Percentiles rank a stretch among this genome's conserved stretches.
Evolutionary conservation across 129 eudicot genomes (phyloP).

Genomic region (Centrapalus pauciflorus): DNA sequence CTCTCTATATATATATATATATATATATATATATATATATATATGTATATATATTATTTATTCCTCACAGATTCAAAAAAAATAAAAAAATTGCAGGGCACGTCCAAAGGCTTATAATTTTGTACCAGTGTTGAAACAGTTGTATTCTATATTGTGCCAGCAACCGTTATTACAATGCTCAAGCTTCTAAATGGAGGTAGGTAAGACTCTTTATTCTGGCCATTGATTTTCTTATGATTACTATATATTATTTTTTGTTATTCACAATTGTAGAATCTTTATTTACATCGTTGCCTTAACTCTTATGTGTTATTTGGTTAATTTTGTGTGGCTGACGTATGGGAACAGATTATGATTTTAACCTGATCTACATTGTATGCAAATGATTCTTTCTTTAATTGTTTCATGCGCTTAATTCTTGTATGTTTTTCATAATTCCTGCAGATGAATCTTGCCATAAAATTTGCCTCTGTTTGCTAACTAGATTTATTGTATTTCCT

Average conservation of each 20-base stretch:
- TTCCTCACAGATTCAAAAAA: not conserved
- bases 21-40: too few species aligned
- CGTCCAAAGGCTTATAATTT: not conserved
- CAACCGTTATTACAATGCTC: constrained; percentile 18
- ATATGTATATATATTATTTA: too few species aligned
- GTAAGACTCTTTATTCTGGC: constrained; percentile 13
- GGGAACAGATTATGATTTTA: too few species aligned
- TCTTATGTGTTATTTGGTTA: not conserved
- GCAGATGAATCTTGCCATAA: not conserved
- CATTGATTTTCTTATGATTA: not conserved
- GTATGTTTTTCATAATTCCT: not conserved
- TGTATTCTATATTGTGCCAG: not conserved
- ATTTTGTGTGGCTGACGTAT: not conserved
- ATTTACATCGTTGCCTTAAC: not conserved
- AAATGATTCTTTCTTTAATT: too few species aligned
- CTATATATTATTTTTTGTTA: not conserved
- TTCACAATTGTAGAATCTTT: not conserved
- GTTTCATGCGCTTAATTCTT: not conserved
- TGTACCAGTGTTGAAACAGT: not conserved
- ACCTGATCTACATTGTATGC: too few species aligned
- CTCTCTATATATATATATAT: too few species aligned
- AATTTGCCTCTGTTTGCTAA: not conserved
- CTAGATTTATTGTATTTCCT: constrained; percentile 10
- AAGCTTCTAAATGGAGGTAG: constrained; percentile 26
- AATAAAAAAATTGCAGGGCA: not conserved